A percentile compares a stretch with the other conserved stretches of the same genome.
Conservation (phyloP, 169 alveolate species). For the Toxoplasma gondii region DNA sequence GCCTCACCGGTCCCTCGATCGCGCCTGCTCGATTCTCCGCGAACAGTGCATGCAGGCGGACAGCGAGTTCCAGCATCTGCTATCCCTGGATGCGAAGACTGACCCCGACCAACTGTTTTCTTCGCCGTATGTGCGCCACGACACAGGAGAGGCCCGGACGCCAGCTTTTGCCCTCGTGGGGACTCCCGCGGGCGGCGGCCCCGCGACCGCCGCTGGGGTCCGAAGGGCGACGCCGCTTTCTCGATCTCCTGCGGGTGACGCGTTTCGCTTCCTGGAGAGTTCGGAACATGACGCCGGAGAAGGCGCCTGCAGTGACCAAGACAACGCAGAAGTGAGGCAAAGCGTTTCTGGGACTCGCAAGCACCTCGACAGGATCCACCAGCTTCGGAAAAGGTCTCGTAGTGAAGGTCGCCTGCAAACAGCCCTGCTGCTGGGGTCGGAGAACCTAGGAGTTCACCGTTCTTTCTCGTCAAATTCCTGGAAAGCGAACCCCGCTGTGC, state of each 20-base stretch:
- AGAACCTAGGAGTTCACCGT: neutral
- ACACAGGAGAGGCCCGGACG: neutral
- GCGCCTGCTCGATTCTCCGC: constrained; percentile 49
- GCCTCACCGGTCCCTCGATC: constrained; percentile 48
- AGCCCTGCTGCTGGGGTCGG: neutral
- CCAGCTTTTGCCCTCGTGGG: too few relatives aligned
- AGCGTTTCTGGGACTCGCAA: neutral
- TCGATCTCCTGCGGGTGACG: too few relatives aligned
- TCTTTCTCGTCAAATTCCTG: neutral
- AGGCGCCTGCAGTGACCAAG: neutral
- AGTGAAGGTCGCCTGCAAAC: too few relatives aligned
- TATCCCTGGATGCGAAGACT: neutral
- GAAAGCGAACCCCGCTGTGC: too few relatives aligned
- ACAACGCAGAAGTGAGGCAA: neutral
- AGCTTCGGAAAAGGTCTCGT: too few relatives aligned
- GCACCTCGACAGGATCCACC: too few relatives aligned
- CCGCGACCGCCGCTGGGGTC: too few relatives aligned
- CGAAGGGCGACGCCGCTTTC: too few relatives aligned
- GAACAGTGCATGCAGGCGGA: constrained; percentile 31
- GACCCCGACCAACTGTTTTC: neutral
- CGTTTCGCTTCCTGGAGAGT: too few relatives aligned
- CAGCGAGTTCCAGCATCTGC: neutral
- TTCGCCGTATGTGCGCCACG: neutral
- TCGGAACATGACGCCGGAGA: neutral
- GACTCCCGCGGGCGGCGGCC: too few relatives aligned